Evolutionary conservation across 768 basidiomycete species (phyloP), one percentile per base, ranked within the genome.

Genomic region (Rhodotorula babjevae): DNA sequence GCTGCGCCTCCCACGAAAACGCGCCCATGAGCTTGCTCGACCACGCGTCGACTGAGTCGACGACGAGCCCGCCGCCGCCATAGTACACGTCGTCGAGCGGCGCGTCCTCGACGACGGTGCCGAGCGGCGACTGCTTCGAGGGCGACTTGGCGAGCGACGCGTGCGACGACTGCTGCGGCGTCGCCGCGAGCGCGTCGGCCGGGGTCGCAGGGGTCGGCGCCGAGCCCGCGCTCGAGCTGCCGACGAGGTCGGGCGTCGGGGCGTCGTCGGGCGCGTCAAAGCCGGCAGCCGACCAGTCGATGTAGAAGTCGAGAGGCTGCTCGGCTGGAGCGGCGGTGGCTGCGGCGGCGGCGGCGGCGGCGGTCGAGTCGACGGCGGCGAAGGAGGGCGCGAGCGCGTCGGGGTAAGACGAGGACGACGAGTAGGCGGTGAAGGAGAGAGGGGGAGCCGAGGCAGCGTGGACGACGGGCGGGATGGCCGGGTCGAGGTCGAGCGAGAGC

Each of bases 211-310:
- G 66, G 7, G 66, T 67, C 11, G 58, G 49, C 7, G 66, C 66
- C 18, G 66, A 61, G 7, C 44, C n/a, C n/a, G n/a, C 44, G 12
- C 40, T 29, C 6, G 58, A 40, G 16, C 27, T 65, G n/a, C 59
- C 68, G 46, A 57, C 66, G 42, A 65, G 67, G 9, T 71, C 74
- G n/a, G 64, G 69, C 10, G 69, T 63, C 7, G 50, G 14, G 1
- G 70, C 65, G 33, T 55, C 52, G 65, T 36, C 21, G 9, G 71
- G 62, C 16, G 44, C 16, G 65, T 72, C 74, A 65, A 75, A 75
- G 0, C 70, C 74, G 1, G 70, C 74, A 0, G 68, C 74, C 0
- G 68, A 64, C 25, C 71, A 50, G 60, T 75, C 74, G 58, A 65
- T 49, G 47, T 63, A 46, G 9, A 69, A 69, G 44, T 71, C 67